Conservation (phyloP, 2,329 filamentous ascomycete species). For the Hypoxylon sp. region DNA sequence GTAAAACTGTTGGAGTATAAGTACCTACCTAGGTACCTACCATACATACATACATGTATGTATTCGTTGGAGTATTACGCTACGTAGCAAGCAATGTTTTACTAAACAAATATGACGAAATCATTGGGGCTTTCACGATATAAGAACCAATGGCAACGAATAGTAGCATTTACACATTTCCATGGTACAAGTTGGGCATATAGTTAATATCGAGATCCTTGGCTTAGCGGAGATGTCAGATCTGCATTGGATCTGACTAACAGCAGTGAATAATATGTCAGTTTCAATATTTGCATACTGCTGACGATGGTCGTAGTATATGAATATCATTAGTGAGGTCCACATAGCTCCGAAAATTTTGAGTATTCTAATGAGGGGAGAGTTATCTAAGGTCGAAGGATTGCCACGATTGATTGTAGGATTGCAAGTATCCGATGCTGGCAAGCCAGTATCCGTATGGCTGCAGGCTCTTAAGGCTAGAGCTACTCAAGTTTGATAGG, state of each 20-base stretch:
- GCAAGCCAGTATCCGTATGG: background rate
- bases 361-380: background rate
- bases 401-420: background rate
- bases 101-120: constrained; percentile 26
- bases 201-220: constrained; percentile 18
- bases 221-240: constrained; percentile 1
- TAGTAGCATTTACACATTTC: background rate
- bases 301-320: background rate
- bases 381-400: constrained; percentile 4
- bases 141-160: constrained; percentile 20
- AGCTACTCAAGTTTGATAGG: constrained; percentile 25
- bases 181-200: constrained; percentile 13
- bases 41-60: no score
- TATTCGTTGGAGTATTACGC: background rate
- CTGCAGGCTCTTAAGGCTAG: constrained; percentile 9
- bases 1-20: background rate
- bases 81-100: constrained; percentile 6
- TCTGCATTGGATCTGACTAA: constrained; percentile 27
- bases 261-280: constrained; percentile 3
- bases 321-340: background rate
- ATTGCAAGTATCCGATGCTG: background rate
- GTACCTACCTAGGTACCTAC: no score
- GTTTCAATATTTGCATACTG: constrained; percentile 23
- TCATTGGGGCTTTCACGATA: background rate
- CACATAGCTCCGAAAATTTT: background rate